Evolutionary conservation across 1,284 basidiomycete species (phyloP).

Genomic region (Hymenochaete sp.): DNA sequence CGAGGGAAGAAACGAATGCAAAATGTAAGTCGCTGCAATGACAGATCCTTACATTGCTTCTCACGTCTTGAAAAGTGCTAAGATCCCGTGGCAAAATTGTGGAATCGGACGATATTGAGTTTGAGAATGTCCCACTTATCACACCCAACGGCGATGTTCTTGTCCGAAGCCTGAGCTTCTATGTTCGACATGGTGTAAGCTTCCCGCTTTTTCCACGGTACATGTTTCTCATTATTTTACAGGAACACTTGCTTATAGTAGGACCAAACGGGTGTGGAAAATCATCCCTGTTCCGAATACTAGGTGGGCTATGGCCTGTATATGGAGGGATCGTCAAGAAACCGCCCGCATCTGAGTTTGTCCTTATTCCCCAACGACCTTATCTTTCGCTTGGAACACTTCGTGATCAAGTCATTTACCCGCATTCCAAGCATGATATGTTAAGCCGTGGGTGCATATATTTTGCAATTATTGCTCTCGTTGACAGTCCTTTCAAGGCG

Average conservation of each 20-base stretch:
- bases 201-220: conserved; percentile 5
- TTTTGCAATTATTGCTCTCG: background rate
- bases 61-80: conserved; percentile 50
- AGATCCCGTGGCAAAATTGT: conserved; percentile 72
- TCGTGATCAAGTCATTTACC: conserved; percentile 87
- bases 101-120: conserved; percentile 82
- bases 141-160: conserved; percentile 95
- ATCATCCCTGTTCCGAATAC: conserved; percentile 86
- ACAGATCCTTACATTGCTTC: conserved; percentile 2
- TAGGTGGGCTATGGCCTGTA: conserved; percentile 96
- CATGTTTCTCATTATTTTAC: no score
- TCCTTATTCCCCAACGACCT: conserved; percentile 92
- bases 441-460: conserved; percentile 44
- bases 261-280: conserved; percentile 93
- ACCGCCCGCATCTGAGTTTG: conserved; percentile 83
- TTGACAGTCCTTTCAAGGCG: conserved; percentile 35
- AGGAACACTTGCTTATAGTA: conserved; percentile 87
- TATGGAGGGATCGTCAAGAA: conserved; percentile 93
- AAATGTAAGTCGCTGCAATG: conserved; percentile 45
- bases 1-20: conserved; percentile 71
- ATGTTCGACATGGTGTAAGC: conserved; percentile 77
- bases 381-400: conserved; percentile 91
- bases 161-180: conserved; percentile 78
- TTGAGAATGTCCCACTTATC: conserved; percentile 90
- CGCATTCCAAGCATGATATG: conserved; percentile 77